These are phyloP conservation scores for Synchytrium microbalum DNA, from an alignment of 371 early-diverging fungal genomes.

Conservation along the genomic window DNA sequence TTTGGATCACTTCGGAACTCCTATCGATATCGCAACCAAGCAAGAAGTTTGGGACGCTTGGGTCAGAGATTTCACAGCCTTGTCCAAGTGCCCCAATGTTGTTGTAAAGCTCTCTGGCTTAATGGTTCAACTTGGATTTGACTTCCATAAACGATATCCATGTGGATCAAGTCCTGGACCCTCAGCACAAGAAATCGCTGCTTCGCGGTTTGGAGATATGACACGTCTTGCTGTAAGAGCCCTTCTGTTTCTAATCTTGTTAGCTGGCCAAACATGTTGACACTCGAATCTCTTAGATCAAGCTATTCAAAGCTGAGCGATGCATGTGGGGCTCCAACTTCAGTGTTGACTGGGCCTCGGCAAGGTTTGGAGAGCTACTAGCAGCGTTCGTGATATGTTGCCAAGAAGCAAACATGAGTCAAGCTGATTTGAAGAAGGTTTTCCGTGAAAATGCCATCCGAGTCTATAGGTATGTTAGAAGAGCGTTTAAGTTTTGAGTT, in stretches of 20 bases:
- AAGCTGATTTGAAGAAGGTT: background rate
- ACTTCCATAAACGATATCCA: background rate
- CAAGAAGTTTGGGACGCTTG: background rate
- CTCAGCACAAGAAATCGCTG: background rate
- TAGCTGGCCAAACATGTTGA: too few relatives aligned
- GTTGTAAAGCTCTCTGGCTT: background rate
- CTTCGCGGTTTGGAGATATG: background rate
- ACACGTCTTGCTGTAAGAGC: background rate
- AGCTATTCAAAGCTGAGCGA: background rate
- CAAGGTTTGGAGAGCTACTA: background rate
- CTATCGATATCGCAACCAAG: background rate
- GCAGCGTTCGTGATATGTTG: background rate
- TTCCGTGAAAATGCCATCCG: background rate
- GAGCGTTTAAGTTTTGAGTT: too few relatives aligned
- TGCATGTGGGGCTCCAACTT: background rate
- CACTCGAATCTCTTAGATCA: too few relatives aligned
- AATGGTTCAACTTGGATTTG: background rate
- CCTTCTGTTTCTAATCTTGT: too few relatives aligned
- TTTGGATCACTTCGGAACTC: background rate
- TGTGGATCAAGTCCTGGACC: background rate
- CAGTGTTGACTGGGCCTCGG: background rate
- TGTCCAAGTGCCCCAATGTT: background rate
- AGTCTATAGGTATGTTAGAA: background rate
- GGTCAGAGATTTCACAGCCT: background rate
- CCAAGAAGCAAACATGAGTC: background rate